Evolutionary conservation across 306 rosid genomes (phyloP), one percentile per base, ranked within the genome.

Genomic region (Delonix regia): DNA sequence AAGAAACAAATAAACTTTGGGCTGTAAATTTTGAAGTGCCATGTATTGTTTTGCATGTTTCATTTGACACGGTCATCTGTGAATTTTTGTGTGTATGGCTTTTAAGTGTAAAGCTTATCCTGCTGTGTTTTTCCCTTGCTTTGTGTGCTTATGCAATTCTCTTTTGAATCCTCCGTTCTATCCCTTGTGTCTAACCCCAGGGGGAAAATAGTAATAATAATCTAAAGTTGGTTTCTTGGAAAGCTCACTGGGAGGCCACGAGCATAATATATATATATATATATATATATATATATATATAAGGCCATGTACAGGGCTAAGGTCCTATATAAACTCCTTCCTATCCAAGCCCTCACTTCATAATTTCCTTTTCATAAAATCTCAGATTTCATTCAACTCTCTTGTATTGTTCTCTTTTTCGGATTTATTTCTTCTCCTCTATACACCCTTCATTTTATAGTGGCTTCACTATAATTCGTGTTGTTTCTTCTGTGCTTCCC

Each of bases 171-270:
- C 75, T 75, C 42, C 57, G 85, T 77, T 82, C 85, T 80, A 75
- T 51, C 39, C 64, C 51, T n/a, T 74, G 53, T 75, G 34, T 62
- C 78, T 42, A 56, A 18, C 63, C 57, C 41, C 52, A 80, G 59
- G 81, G 83, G 80, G 21, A 39, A 21, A 66, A 66, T 65, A 78
- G n/a, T 34, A 22, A 63, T 16, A 48, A 48, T 63, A 8, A 42
- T 75, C 57, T 71, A 69, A 81, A 88, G 91, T 80, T 61, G 81
- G 91, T 88, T 93, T 91, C 97, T 90, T 88, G 94, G 90, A 93
- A 93, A 92, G 86, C 90, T 90, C 97, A 88, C 91, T 76, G 71
- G 52, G 83, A 80, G 72, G 47, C 60, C 34, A 27, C 24, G 65
- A 49, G 14, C 56, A 82, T 59, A 83, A 84, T 83, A 85, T 63